Evolutionary conservation across 805 yeast genomes (phyloP).

Genomic region (Wickerhamomyces bisporus): DNA sequence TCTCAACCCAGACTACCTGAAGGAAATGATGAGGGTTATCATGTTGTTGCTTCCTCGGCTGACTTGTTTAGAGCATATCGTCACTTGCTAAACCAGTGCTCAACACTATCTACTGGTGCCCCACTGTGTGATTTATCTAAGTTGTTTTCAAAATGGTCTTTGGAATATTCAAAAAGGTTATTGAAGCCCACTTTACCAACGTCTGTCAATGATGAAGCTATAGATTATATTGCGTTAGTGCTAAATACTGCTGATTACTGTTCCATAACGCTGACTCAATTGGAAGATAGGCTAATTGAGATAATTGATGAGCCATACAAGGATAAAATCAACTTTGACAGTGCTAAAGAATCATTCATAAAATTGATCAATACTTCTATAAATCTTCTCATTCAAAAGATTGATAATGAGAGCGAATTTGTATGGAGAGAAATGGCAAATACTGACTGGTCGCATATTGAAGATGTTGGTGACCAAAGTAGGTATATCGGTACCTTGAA

Average conservation of each 20-base stretch:
- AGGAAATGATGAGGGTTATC: conserved; percentile 39
- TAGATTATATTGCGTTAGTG: conserved; percentile 62
- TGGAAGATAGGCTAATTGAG: conserved; percentile 55
- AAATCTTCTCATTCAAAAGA: conserved; percentile 48
- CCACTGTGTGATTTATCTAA: conserved; percentile 40
- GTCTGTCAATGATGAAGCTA: conserved; percentile 49
- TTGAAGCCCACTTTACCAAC: conserved; percentile 47
- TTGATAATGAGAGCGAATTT: conserved; percentile 55
- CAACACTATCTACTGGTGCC: conserved; percentile 44
- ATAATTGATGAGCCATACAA: conserved; percentile 37
- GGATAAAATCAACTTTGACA: conserved; percentile 45
- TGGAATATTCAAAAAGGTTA: conserved; percentile 49
- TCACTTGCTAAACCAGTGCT: conserved; percentile 62
- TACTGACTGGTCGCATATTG: conserved; percentile 65
- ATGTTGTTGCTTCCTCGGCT: conserved; percentile 75
- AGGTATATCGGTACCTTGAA: conserved; percentile 60
- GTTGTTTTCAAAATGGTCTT: conserved; percentile 62
- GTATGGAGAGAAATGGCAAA: conserved; percentile 82
- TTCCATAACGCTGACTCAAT: conserved; percentile 67
- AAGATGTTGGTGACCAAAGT: conserved; percentile 67
- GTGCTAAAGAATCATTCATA: conserved; percentile 50
- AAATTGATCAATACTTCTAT: conserved; percentile 55
- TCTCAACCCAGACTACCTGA: conserved; percentile 52
- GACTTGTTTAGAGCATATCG: conserved; percentile 80
- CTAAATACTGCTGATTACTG: conserved; percentile 90